Evolutionary conservation across 352 stramenopile species (phyloP), one percentile per base, ranked within the genome.

Genomic region (Hyaloperonospora brassicae): DNA sequence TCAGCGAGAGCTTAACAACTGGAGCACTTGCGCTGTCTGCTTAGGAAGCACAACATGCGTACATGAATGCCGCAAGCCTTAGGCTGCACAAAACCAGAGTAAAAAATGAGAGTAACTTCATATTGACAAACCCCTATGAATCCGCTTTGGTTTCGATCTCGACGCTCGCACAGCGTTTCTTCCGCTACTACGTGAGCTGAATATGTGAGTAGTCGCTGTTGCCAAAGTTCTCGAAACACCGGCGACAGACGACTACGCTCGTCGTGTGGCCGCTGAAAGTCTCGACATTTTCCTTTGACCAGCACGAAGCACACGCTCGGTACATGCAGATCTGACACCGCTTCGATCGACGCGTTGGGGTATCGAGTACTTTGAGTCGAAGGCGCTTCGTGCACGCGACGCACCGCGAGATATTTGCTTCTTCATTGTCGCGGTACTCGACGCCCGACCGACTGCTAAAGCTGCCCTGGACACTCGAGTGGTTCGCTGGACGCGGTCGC

Each of bases 251-350:
- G 5, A 61, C 30, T 14, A 81, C 59, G 14, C 43, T 63, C 1
- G 59, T 64, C 5, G 52, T 43, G 14, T 77, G 57, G 6, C 64
- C 68, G 21, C 56, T 75, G 43, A 58, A 66, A 22, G 71, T 77
- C 41, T 76, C 63, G 2, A 82, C 61, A 4, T 55, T 72, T 48
- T 77, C 46, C 35, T 58, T 67, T 6, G 63, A 65, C 55, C 57
- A 72, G 42, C 72, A 82, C 31, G 54, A 66, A 17, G 68, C 55
- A 31, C 72, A 82, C 12, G 72, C 64, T 11, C 61, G 58, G 51
- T 79, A 77, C 47, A 62, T 56, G 59, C 72, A 82, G 0, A 82
- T 62, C 13, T 75, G 52, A n/a, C 72, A 82, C 8, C 69, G 66
- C 22, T 68, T 68, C 8, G 59, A 68, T 27, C 56, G 56, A 13